Evolutionary conservation across 352 stramenopile species (phyloP), one percentile per base, ranked within the genome.

Genomic region (Lagenidium giganteum): DNA sequence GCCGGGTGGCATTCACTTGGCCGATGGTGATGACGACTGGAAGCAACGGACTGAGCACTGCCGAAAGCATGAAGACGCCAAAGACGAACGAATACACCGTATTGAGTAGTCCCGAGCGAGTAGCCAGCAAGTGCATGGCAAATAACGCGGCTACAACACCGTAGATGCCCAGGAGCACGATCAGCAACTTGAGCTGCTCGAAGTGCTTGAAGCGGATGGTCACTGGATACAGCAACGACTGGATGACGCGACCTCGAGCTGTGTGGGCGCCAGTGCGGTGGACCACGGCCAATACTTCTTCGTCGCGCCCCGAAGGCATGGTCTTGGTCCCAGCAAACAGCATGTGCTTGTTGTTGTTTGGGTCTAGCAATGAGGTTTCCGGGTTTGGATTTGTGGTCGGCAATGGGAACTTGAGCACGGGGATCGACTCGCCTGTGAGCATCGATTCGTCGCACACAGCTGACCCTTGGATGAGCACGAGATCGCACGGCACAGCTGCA

Each of bases 151-250:
- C 54, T 34, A 95, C 61, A 18, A 88, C 60, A 24, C 68, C 77
- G 33, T 88, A 73, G 17, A 85, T 30, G 23, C 87, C 68, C n/a
- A 96, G 57, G 41, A 93, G 74, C 24, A 52, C 48, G 34, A 94
- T 68, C 13, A 96, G 70, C 6, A 72, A 64, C 43, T 84, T 77
- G 8, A 96, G 65, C 57, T 96, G 81, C 22, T 85, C 66, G 48
- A 95, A 77, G 56, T 93, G 95, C 63, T 96, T 93, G 65, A 96
- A 95, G 41, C 82, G 64, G 45, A 94, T 85, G 8, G 78, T 71
- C 25, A 79, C 58, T 3, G 83, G 87, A 44, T 78, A 93, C 42
- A 95, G 50, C 42, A 96, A 88, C 7, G 83, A 67, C 28, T 82
- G 63, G 4, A 96, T 61, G 17, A 96, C 48, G 47, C 94, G 70